A percentile compares a stretch with the other conserved stretches of the same genome.
These are phyloP conservation scores for Seiridium cupressi DNA, from an alignment of 2,329 filamentous ascomycete genomes.

Conservation along the genomic window DNA sequence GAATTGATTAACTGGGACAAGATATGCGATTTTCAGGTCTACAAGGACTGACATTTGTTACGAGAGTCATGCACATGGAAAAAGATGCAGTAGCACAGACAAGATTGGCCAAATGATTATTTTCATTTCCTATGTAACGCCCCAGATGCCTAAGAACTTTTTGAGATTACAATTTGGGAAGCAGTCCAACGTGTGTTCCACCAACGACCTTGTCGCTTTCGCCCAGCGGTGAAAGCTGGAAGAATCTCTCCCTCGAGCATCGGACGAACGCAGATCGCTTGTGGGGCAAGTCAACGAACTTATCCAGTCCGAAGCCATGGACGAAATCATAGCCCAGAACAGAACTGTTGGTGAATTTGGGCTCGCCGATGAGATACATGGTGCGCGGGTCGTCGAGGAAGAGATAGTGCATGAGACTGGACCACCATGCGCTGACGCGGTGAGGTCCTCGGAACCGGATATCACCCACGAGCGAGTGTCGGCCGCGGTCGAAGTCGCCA, in stretches of 20 bases:
- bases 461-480: slow-evolving; percentile 58
- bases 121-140: background rate
- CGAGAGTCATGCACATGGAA: too few relatives aligned
- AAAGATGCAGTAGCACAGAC: too few relatives aligned
- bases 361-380: slow-evolving; percentile 62
- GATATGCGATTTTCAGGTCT: too few relatives aligned
- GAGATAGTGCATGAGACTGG: slow-evolving; percentile 60
- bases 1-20: background rate
- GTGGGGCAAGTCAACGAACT: slow-evolving; percentile 70
- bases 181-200: slow-evolving; percentile 50
- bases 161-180: slow-evolving; percentile 47
- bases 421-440: slow-evolving; percentile 61
- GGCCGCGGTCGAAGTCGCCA: slow-evolving; percentile 56
- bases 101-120: too few relatives aligned
- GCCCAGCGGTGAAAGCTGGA: slow-evolving; percentile 61
- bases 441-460: slow-evolving; percentile 59
- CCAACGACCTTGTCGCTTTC: slow-evolving; percentile 56
- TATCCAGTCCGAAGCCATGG: slow-evolving; percentile 70
- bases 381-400: slow-evolving; percentile 62
- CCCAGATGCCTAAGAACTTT: background rate
- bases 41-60: too few relatives aligned
- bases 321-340: slow-evolving; percentile 74
- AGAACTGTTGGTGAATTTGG: slow-evolving; percentile 67
- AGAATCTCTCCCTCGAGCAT: slow-evolving; percentile 66
- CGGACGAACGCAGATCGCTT: slow-evolving; percentile 68